These are phyloP conservation scores for Sphagnum fallax DNA, from an alignment of 228 moss, liverwort and hornwort genomes.

Conservation along the genomic window DNA sequence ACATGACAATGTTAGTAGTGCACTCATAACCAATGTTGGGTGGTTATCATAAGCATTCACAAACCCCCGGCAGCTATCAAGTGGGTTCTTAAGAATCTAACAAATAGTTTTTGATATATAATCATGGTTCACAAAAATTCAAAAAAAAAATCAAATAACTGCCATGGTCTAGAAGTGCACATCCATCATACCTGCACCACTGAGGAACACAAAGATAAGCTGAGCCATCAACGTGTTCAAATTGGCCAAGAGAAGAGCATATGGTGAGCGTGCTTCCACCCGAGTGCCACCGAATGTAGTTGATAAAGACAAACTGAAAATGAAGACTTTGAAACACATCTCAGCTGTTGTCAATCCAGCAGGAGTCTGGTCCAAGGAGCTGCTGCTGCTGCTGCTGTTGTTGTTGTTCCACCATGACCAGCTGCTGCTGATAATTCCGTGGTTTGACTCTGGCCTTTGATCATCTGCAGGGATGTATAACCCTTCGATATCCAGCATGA, in stretches of 20 bases:
- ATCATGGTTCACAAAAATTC: too few relatives aligned
- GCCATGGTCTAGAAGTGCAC: too few relatives aligned
- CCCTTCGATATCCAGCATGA: slow-evolving; percentile 34
- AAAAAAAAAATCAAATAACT: background rate
- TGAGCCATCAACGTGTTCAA: slow-evolving; percentile 9
- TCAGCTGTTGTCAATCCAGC: background rate
- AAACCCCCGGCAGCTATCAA: too few relatives aligned
- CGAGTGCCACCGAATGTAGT: slow-evolving; percentile 9
- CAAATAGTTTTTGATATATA: too few relatives aligned
- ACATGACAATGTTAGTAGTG: too few relatives aligned
- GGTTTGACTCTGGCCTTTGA: background rate
- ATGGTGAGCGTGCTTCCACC: slow-evolving; percentile 11
- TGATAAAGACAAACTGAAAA: slow-evolving; percentile 10
- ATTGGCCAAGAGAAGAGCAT: slow-evolving; percentile 9
- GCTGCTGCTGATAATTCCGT: too few relatives aligned
- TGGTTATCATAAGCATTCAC: too few relatives aligned
- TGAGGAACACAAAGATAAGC: slow-evolving; percentile 10
- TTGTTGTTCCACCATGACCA: too few relatives aligned
- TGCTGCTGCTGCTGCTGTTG: too few relatives aligned
- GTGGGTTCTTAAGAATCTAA: too few relatives aligned
- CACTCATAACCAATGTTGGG: too few relatives aligned
- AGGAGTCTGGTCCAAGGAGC: background rate
- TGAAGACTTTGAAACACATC: slow-evolving; percentile 5
- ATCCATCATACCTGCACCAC: slow-evolving; percentile 7
- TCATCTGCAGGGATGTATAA: slow-evolving; percentile 16